Conservation (phyloP, 2,329 filamentous ascomycete genomes). For the Colletotrichum tanaceti region DNA sequence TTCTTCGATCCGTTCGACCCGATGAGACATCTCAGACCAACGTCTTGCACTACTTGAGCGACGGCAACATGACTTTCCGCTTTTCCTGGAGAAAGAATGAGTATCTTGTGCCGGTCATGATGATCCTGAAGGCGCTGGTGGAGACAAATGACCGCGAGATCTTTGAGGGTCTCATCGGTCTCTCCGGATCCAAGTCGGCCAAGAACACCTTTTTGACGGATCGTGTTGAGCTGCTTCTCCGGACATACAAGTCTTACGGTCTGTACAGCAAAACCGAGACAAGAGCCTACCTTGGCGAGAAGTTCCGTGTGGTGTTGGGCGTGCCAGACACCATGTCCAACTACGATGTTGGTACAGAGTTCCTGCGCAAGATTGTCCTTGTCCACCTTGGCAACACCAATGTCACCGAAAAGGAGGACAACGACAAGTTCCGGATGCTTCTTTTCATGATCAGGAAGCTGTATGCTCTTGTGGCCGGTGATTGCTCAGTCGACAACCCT, state of each 20-base stretch:
- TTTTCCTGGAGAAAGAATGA: constrained; percentile 99
- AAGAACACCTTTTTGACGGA: constrained; percentile 95
- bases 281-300: constrained; percentile 86
- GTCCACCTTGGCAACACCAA: constrained; percentile 90
- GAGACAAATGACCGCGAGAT: constrained; percentile 98
- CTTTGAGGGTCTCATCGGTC: constrained; percentile 90
- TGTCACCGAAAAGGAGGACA: constrained; percentile 85
- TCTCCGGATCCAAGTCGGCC: constrained; percentile 78
- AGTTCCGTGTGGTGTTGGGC: constrained; percentile 89
- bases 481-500: constrained; percentile 93
- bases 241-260: constrained; percentile 92
- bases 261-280: constrained; percentile 86
- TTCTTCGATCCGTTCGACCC: constrained; percentile 91
- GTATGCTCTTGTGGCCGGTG: constrained; percentile 90
- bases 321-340: constrained; percentile 86
- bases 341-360: constrained; percentile 90
- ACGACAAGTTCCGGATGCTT: constrained; percentile 93
- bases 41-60: constrained; percentile 92
- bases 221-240: constrained; percentile 88
- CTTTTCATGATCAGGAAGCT: constrained; percentile 97
- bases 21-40: constrained; percentile 99
- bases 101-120: constrained; percentile 94
- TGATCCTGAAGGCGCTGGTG: constrained; percentile 93
- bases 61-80: constrained; percentile 95
- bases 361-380: constrained; percentile 87